Evolutionary conservation across 495 filamentous ascomycete species (phyloP).

Genomic region (Podospora didyma): DNA sequence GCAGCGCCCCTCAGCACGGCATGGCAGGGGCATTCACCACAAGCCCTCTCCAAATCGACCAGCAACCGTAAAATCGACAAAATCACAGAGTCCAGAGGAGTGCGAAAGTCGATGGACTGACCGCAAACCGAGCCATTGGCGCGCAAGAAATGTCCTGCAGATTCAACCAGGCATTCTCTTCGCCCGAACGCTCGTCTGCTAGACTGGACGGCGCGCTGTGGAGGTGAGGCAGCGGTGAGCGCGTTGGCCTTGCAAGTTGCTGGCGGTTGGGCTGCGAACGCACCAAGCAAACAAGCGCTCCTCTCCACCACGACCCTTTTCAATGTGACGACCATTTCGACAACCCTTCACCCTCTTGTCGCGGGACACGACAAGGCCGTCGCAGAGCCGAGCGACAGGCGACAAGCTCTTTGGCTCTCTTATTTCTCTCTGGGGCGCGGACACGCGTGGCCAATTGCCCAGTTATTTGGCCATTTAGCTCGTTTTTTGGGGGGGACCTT

Average conservation of each 20-base stretch:
- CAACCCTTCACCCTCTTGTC: slow-evolving; percentile 17
- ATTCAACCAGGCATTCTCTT: neutral
- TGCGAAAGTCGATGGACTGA: slow-evolving; percentile 15
- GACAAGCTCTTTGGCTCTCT: slow-evolving; percentile 6
- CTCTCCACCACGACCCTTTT: neutral
- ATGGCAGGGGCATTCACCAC: neutral
- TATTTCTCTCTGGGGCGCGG: slow-evolving; percentile 1
- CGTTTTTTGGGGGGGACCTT: neutral
- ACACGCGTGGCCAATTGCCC: slow-evolving; percentile 3
- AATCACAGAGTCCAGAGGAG: neutral
- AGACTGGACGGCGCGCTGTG: slow-evolving; percentile 8
- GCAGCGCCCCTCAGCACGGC: neutral
- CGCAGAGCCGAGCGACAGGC: slow-evolving; percentile 1
- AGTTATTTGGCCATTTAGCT: neutral
- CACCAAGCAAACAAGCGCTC: neutral
- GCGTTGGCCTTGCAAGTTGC: neutral
- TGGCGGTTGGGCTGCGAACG: slow-evolving; percentile 18
- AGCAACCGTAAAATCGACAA: neutral
- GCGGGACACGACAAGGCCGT: slow-evolving; percentile 20
- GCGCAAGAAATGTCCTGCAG: slow-evolving; percentile 15
- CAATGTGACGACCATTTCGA: slow-evolving; percentile 2
- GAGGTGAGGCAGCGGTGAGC: slow-evolving; percentile 20
- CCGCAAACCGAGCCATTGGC: slow-evolving; percentile 22
- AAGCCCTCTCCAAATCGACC: slow-evolving; percentile 1
- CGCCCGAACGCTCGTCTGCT: slow-evolving; percentile 10